Conservation (phyloP, 805 yeast genomes). For the Wickerhamiella musiphila region DNA sequence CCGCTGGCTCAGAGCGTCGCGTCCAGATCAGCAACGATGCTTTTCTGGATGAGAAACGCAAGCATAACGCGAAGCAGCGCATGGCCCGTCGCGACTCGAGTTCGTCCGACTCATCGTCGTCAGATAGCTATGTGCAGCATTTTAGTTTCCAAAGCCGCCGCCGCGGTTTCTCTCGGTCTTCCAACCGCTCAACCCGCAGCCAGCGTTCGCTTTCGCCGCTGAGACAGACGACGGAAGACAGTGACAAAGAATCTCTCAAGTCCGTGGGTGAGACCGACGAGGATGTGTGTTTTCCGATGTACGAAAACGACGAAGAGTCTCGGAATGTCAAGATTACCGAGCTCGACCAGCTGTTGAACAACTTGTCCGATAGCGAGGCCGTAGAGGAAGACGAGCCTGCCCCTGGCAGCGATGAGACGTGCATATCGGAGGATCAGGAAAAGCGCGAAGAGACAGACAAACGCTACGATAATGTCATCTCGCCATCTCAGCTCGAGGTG, state of each 20-base stretch:
- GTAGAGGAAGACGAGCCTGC: slow-evolving; percentile 39
- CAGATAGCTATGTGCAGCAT: background rate
- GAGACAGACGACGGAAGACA: slow-evolving; percentile 12
- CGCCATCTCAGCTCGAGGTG: background rate
- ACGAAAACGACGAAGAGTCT: slow-evolving; percentile 35
- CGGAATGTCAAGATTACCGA: slow-evolving; percentile 86
- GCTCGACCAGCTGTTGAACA: slow-evolving; percentile 28
- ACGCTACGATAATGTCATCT: too few relatives aligned
- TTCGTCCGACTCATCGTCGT: background rate
- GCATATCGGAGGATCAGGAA: slow-evolving; percentile 6
- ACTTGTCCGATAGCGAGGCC: slow-evolving; percentile 24
- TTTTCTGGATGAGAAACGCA: slow-evolving; percentile 1
- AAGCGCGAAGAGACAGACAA: too few relatives aligned
- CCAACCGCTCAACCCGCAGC: slow-evolving; percentile 24
- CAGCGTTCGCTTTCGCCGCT: slow-evolving; percentile 26
- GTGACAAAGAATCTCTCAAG: slow-evolving; percentile 19
- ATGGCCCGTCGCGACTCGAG: background rate
- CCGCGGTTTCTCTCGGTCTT: slow-evolving; percentile 17
- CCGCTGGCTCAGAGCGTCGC: background rate
- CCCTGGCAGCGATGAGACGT: slow-evolving; percentile 6
- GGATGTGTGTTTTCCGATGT: slow-evolving; percentile 95
- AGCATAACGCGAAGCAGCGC: background rate
- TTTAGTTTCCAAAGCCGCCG: slow-evolving; percentile 2
- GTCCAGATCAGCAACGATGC: slow-evolving; percentile 1
- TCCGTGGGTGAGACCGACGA: slow-evolving; percentile 72